Percentiles rank a stretch among this genome's conserved stretches.
Conservation (phyloP, 1,284 basidiomycete species). For the Puccinia polysora region DNA sequence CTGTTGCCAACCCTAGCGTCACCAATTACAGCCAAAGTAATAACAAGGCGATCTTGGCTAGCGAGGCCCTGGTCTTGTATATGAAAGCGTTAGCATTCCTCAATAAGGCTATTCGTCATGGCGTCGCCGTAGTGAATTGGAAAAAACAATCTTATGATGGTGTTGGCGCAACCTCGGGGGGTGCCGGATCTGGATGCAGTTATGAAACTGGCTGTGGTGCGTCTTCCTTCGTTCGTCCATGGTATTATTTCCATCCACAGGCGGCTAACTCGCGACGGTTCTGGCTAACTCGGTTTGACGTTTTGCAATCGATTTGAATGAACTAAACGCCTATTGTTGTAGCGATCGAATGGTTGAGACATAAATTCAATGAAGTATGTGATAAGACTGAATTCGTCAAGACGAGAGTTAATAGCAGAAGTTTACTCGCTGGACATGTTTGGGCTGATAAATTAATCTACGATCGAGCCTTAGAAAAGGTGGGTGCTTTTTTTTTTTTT, state of each 20-base stretch:
- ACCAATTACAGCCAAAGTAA: background rate
- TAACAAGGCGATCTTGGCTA: background rate
- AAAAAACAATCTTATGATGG: slow-evolving; percentile 51
- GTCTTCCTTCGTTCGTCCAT: slow-evolving; percentile 45
- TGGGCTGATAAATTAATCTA: slow-evolving; percentile 59
- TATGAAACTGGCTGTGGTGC: slow-evolving; percentile 59
- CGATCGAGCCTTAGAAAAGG: slow-evolving; percentile 59
- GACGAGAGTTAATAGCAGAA: slow-evolving; percentile 55
- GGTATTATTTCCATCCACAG: slow-evolving; percentile 4
- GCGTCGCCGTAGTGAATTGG: slow-evolving; percentile 54
- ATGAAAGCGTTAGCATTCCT: slow-evolving; percentile 88
- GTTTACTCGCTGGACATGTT: slow-evolving; percentile 55
- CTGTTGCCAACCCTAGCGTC: too few species aligned
- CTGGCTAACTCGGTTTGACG: too few species aligned
- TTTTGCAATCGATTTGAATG: background rate
- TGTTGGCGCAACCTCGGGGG: slow-evolving; percentile 41
- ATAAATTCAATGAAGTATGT: slow-evolving; percentile 60
- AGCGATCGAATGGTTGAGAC: slow-evolving; percentile 60
- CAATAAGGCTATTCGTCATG: slow-evolving; percentile 74
- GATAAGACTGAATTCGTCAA: slow-evolving; percentile 61
- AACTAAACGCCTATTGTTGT: background rate
- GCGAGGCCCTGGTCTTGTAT: slow-evolving; percentile 78
- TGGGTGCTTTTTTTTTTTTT: slow-evolving; percentile 66
- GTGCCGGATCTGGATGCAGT: slow-evolving; percentile 52
- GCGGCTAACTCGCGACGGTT: too few species aligned